phyloP scores from a whole-genome alignment of 75 land plant genomes.

The Picea sitchensis region DNA sequence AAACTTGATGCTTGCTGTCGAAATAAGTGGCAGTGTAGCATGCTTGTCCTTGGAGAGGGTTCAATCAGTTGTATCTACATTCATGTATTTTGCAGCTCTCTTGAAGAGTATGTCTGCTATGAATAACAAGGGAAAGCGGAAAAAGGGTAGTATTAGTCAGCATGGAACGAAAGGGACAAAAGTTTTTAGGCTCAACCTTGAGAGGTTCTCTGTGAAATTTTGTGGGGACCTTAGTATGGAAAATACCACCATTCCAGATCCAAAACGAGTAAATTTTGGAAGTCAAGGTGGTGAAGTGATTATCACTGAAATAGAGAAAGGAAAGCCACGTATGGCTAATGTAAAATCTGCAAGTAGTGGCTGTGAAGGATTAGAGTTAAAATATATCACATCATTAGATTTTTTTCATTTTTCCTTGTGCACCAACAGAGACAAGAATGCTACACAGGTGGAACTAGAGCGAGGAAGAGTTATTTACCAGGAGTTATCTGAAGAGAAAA shows the following conservation, averaged over 20 bases:
- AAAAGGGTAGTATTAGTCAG: constrained; percentile 24
- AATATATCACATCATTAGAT: constrained; percentile 45
- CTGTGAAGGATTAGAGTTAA: constrained; percentile 29
- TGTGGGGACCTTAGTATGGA: constrained; percentile 58
- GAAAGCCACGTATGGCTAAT: constrained; percentile 65
- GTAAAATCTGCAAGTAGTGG: constrained; percentile 41
- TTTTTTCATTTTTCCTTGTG: constrained; percentile 58
- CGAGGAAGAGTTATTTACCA: constrained; percentile 65
- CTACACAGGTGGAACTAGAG: constrained; percentile 65
- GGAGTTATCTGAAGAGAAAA: constrained; percentile 46
- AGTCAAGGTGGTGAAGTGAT: constrained; percentile 79
- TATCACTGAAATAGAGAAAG: constrained; percentile 66
- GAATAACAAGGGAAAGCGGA: constrained; percentile 23
- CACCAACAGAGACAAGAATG: constrained; percentile 53
- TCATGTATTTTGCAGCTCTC: constrained; percentile 45
- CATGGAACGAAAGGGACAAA: constrained; percentile 41
- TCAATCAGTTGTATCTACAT: constrained; percentile 60
- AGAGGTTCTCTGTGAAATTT: constrained; percentile 56
- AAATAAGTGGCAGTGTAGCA: constrained; percentile 66
- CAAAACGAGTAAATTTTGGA: constrained; percentile 96
- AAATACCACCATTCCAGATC: constrained; percentile 65
- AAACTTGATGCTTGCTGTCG: constrained; percentile 50
- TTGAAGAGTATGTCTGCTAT: constrained; percentile 37
- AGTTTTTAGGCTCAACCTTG: constrained; percentile 67
- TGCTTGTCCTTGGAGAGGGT: constrained; percentile 56